Base-by-base conservation (phyloP, 2,329 filamentous ascomycete genomes). In the Cadophora sp. region DNA sequence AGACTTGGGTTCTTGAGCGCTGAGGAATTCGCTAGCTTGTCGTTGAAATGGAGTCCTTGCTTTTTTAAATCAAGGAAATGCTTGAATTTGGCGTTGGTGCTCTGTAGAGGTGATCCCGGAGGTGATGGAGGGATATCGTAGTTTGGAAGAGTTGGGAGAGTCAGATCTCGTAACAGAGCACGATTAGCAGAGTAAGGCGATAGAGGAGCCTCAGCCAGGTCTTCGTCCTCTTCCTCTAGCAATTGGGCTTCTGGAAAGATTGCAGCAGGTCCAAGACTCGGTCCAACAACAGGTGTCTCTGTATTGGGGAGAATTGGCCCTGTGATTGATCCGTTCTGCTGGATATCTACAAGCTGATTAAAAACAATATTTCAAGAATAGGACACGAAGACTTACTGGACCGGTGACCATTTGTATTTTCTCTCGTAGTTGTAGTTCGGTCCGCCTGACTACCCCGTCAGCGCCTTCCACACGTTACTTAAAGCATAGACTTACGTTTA, bases 11-110 rank as follows among this genome's bases (percentile, higher is more conserved):
- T 95, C 62, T 87, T 86, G 68, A 94, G 81, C 8, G 91, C 87
- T 0, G 86, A 80, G 0, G 90, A 91, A 67, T 85, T 84, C 43
- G 91, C 87, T 9, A 96, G 82, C 69, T 91, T 89, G 73, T 88
- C 83, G 78, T 96, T 94, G 83, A 95, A 95, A 79, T 96, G 92
- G 19, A 89, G 84, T 4, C 90, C 90, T 71, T 90, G 87, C 75
- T 87, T 89, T 81, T 96, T 96, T n/a, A 95, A 84, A 56, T 87
- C 84, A 0, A 95, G 85, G 72, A 96, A 95, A 68, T 89, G 87
- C 70, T 88, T 85, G 73, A 95, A 91, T 74, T 93, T 94, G 72
- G 86, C 84, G 62, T 86, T 89, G 14, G 89, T 80, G 79, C 51
- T 80, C 73, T 40, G 82, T 0, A 83, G 80, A 12, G 87, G 87